Evolutionary conservation across 768 basidiomycete genomes (phyloP), one percentile per base, ranked within the genome.

Genomic region (Obba rivulosa): DNA sequence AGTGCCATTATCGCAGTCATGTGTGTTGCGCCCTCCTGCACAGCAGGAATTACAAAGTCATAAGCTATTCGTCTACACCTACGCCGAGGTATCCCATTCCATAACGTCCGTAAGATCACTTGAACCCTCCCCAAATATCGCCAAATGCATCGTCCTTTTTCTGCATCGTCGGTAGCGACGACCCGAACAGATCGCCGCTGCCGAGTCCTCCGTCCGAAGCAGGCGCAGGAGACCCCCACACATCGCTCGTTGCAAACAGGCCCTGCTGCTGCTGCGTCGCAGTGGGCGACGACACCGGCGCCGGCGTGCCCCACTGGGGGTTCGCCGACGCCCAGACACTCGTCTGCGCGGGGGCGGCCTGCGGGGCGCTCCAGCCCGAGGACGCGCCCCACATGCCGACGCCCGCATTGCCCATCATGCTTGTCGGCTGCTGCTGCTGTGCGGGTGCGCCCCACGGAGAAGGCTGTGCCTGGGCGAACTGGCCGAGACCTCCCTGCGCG

Each of bases 121-220:
- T 89, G 65, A 87, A 87, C 34, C 82, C 79, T 42, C 87, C 86
- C 89, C 89, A 91, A 42, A 92, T 64, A 65, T 91, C 87, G 7
- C 85, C 87, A 60, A 91, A 91, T 7, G 71, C 81, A 57, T 92
- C 88, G 52, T 89, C 88, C 66, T 78, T 85, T 71, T 85, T 83
- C 51, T 67, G 62, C 42, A 61, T 62, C 1, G 60, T 51, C n/a
- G 67, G 18, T 1, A 69, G 52, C 43, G 64, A 61, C 52, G 70
- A 53, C 46, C 62, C 66, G 49, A 70, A 74, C 14, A 66, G 42
- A 55, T 76, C 72, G 24, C 57, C 55, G 10, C 56, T n/a, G 8
- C 50, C 48, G 1, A 48, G 54, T 1, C 45, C 34, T 41, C 57
- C 51, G 8, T 51, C 53, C 8, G 63, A 52, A 11, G 60, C 54